A percentile compares a stretch with the other conserved stretches of the same genome.
These are phyloP conservation scores for Fusarium solani-melongenae DNA, from an alignment of 2,329 filamentous ascomycete genomes.

Conservation along the genomic window DNA sequence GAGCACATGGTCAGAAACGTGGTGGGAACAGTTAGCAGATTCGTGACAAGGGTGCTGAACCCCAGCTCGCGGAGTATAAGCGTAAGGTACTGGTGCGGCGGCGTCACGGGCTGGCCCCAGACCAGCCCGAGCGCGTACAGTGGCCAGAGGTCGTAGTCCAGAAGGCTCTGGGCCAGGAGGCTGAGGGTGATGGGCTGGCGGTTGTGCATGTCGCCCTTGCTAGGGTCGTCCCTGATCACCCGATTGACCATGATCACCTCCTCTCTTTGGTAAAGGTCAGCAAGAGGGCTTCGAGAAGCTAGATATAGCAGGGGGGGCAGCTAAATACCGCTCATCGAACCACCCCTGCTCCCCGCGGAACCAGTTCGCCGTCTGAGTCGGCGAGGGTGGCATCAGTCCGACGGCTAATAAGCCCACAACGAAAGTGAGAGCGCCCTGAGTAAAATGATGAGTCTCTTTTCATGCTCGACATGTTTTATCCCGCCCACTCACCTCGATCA, in stretches of 20 bases:
- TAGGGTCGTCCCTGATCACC: constrained; percentile 64
- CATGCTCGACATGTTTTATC: not conserved
- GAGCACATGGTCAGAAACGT: constrained; percentile 23
- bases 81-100: constrained; percentile 61
- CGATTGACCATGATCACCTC: constrained; percentile 68
- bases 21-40: constrained; percentile 24
- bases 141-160: constrained; percentile 68
- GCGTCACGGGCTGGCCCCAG: constrained; percentile 55
- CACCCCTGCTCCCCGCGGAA: constrained; percentile 49
- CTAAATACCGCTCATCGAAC: constrained; percentile 40
- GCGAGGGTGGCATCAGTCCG: constrained; percentile 38
- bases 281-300: not conserved
- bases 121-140: constrained; percentile 60
- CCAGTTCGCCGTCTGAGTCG: constrained; percentile 57
- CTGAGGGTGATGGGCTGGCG: constrained; percentile 56
- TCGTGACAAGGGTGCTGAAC: constrained; percentile 24
- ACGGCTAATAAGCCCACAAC: constrained; percentile 33
- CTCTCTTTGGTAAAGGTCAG: constrained; percentile 46
- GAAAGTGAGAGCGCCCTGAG: constrained; percentile 45
- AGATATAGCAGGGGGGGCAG: not conserved
- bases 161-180: constrained; percentile 61
- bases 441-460: not conserved
- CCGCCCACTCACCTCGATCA: constrained; percentile 44
- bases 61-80: constrained; percentile 41
- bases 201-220: constrained; percentile 70